Evolutionary conservation across 331 rosid species (phyloP), one percentile per base, ranked within the genome.

Genomic region (Ulmus americana): DNA sequence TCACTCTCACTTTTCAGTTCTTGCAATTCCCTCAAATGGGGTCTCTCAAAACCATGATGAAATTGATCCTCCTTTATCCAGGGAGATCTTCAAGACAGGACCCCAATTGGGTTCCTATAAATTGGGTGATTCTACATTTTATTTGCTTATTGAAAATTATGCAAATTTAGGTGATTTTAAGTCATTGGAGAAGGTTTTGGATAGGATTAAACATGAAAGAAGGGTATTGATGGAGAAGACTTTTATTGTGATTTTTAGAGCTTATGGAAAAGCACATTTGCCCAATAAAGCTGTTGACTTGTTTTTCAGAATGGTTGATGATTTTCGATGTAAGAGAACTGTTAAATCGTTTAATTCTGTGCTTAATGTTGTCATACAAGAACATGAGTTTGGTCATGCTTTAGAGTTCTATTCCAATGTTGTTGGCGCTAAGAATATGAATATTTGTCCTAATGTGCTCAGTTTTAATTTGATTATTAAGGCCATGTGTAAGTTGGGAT

Each of bases 341-440:
- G 85, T 87, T 16, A 90, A 78, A 67, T 87, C 97, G 0, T 85
- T 90, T 48, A 90, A 90, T 73, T 85, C 90, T 10, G 97, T 90
- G 71, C 95, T 90, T 60, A 90, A 87, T 79, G 87, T 90, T 58
- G 61, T 90, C 71, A 67, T 90, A 67, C 82, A 73, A 49, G 88
- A 78, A 68, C 81, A 94, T 47, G 43, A 67, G 59, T 87, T 81
- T 50, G 38, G 76, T 54, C 70, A 15, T 39, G 94, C 85, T 0
- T 69, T 85, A 44, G 88, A 83, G 60, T 28, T 28, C 35, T 28
- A 28, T 28, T 28, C 35, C 0, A 3, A 28, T 28, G 35, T 28
- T 28, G 35, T 87, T 56, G 75, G 68, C 48, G 60, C 72, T 40
- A 68, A 55, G 49, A 59, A 50, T 50, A 59, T 60, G 42, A 77